These are phyloP conservation scores for Colletotrichum musae DNA, from an alignment of 2,329 filamentous ascomycete species.

Conservation along the genomic window DNA sequence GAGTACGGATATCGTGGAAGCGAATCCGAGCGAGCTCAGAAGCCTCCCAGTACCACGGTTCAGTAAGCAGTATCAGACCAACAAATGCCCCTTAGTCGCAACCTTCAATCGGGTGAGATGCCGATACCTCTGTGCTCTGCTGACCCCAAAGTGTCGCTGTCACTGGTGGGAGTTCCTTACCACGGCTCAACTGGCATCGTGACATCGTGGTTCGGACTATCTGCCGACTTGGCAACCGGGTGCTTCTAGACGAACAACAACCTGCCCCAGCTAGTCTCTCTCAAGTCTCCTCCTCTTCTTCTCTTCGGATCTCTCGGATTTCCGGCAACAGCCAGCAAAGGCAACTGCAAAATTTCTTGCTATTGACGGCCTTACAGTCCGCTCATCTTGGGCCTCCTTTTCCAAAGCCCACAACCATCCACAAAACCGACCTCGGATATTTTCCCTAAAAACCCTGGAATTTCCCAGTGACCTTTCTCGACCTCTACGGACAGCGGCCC, in stretches of 20 bases:
- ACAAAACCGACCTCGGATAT: neutral
- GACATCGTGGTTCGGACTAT: constrained; percentile 19
- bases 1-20: no score
- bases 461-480: neutral
- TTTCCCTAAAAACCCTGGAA: neutral
- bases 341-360: neutral
- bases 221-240: constrained; percentile 25
- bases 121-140: constrained; percentile 1
- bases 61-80: no score
- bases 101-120: constrained; percentile 12
- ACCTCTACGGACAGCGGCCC: neutral
- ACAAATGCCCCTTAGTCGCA: no score
- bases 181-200: constrained; percentile 7
- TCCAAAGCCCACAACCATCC: no score
- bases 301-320: neutral
- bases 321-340: no score
- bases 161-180: constrained; percentile 22
- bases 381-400: neutral
- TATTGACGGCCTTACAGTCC: neutral
- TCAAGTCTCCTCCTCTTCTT: no score
- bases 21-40: no score
- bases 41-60: no score
- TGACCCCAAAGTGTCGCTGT: constrained; percentile 9
- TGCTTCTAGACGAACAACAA: neutral
- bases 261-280: neutral